Base-by-base conservation (phyloP, 148 eudicot species). In the Vaccinium macrocarpon region DNA sequence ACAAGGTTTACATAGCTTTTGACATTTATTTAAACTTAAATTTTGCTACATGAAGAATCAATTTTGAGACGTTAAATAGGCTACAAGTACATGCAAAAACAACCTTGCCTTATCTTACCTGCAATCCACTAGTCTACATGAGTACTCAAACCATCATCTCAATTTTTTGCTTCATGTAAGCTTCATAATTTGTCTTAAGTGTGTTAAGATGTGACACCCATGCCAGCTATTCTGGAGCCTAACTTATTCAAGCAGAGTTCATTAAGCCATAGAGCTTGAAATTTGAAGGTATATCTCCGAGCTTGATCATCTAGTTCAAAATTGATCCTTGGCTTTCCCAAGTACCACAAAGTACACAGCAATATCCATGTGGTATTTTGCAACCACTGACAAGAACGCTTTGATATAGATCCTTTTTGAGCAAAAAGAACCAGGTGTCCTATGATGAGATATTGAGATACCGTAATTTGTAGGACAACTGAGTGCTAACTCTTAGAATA, bases 161-260 rank as follows among this genome's bases (percentile, higher is more conserved):
- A 49, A 59, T 13, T 2, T 78, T 52, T 77, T 25, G 5, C 29
- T 78, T 15, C 8, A 15, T 7, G n/a, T 53, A 53, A 53, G 46
- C 64, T 52, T 78, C 81, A 78, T 48, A 78, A 49, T 10, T 76
- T 76, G 80, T 51, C 23, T 51, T 19, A 76, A 49, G 21, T 13
- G 18, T 53, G 62, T 78, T 15, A 25, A 25, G 29, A 25, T 51
- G 59, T 13, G 38, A 25, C 50, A 50, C 35, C 25, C 52, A 51
- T 50, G 59, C 19, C 80, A 77, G 61, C 59, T 50, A 13, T 23
- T 51, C 57, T 52, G 25, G 46, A 78, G 62, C 81, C 62, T 55
- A 32, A 50, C 46, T 15, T 29, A 0, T 29, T 77, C 81, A 13
- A 52, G 35, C 23, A 76, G 2, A 76, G 56, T n/a, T n/a, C 57